Conservation (phyloP, 176 grass and related monocot genomes). For the Oropetium thomaeum region DNA sequence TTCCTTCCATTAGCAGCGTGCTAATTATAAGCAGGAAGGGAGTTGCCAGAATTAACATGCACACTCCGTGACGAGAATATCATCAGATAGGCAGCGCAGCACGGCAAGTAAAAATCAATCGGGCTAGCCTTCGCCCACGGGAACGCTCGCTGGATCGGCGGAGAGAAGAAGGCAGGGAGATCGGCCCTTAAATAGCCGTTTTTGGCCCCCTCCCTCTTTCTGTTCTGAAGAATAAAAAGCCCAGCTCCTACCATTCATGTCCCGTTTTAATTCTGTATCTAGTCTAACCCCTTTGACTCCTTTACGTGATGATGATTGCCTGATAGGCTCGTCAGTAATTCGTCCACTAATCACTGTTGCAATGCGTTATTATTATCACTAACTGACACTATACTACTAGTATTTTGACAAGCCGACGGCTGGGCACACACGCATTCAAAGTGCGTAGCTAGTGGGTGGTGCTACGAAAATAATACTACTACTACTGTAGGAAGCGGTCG, state of each 20-base stretch:
- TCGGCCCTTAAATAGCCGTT: slow-evolving; percentile 27
- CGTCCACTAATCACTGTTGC: neutral
- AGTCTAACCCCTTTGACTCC: slow-evolving; percentile 29
- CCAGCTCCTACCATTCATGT: slow-evolving; percentile 25
- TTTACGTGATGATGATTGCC: slow-evolving; percentile 8
- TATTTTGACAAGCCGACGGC: neutral
- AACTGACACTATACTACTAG: neutral
- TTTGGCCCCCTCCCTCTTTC: too few relatives aligned
- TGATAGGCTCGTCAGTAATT: slow-evolving; percentile 20
- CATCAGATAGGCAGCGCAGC: neutral
- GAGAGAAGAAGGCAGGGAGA: slow-evolving; percentile 11
- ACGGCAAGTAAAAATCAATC: neutral
- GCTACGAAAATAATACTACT: too few relatives aligned
- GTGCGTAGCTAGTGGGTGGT: neutral
- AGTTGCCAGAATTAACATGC: slow-evolving; percentile 6
- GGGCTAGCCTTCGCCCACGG: slow-evolving; percentile 10
- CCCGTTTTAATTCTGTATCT: neutral
- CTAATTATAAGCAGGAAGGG: slow-evolving; percentile 16
- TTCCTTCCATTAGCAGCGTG: slow-evolving; percentile 12
- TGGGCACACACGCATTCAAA: neutral
- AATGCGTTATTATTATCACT: neutral
- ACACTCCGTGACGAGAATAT: too few relatives aligned
- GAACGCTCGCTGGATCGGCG: neutral
- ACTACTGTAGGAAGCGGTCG: too few relatives aligned
- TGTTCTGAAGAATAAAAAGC: neutral